Percentiles rank a stretch among this genome's conserved stretches.
Evolutionary conservation across 2,329 filamentous ascomycete species (phyloP).

Genomic region (Xenoacremonium recifei): DNA sequence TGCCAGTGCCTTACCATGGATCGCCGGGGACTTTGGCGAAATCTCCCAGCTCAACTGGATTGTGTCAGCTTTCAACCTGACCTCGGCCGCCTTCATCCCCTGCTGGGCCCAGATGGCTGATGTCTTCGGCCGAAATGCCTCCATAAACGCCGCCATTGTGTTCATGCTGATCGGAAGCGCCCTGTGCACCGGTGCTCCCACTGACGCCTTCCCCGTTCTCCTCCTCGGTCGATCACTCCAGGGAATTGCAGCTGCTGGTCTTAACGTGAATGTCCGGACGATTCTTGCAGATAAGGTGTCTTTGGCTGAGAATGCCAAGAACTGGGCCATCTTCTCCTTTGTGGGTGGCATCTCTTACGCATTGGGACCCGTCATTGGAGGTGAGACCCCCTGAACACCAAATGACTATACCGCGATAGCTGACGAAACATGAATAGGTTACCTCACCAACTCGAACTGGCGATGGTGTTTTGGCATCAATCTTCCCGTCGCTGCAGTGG

Average conservation of each 20-base stretch:
- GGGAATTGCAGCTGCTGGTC: conserved; percentile 59
- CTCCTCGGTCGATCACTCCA: conserved; percentile 63
- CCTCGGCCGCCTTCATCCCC: conserved; percentile 65
- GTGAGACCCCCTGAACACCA: conserved; percentile 14
- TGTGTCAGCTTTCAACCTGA: conserved; percentile 66
- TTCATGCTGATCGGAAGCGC: conserved; percentile 60
- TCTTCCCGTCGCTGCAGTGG: conserved; percentile 52
- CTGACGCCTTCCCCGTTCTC: conserved; percentile 54
- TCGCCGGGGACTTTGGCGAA: conserved; percentile 62
- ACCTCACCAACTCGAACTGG: conserved; percentile 56
- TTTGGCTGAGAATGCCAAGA: conserved; percentile 59
- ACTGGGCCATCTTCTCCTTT: conserved; percentile 61
- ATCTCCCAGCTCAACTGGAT: conserved; percentile 66
- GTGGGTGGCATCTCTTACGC: conserved; percentile 59
- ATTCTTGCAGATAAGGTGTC: conserved; percentile 66
- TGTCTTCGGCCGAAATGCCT: conserved; percentile 60
- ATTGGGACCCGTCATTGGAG: conserved; percentile 61
- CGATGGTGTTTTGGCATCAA: conserved; percentile 67
- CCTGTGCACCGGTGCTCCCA: conserved; percentile 58
- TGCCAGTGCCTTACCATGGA: conserved; percentile 44
- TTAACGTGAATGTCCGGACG: conserved; percentile 59
- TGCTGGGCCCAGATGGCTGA: conserved; percentile 64
- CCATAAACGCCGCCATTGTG: conserved; percentile 56
- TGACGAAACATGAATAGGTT: no score
- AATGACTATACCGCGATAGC: no score